phyloP scores from a whole-genome alignment of 192 early-diverging fungal genomes.

The Coemansia sp. region DNA sequence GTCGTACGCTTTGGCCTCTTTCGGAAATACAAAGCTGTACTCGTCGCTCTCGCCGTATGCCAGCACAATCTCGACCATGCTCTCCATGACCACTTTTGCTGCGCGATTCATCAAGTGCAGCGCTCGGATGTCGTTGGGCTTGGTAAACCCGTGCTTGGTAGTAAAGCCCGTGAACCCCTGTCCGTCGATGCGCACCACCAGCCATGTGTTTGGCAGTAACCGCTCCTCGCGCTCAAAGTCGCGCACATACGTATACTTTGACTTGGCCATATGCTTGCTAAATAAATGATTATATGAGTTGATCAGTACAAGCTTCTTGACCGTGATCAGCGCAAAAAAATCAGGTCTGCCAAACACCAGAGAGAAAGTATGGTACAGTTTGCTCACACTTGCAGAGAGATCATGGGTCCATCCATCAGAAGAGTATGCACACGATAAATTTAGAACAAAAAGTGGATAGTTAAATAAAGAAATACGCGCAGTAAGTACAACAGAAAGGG shows the following conservation, averaged over 20 bases:
- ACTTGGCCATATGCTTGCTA: constrained; percentile 76
- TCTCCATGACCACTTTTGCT: constrained; percentile 77
- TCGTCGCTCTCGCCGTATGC: constrained; percentile 96
- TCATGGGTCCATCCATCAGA: background rate
- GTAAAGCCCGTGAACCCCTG: constrained; percentile 90
- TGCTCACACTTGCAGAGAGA: background rate
- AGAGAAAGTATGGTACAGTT: background rate
- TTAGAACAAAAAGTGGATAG: background rate
- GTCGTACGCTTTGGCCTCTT: constrained; percentile 65
- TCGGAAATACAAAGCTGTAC: constrained; percentile 77
- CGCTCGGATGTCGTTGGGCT: constrained; percentile 77
- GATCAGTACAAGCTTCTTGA: background rate
- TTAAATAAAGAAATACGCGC: background rate
- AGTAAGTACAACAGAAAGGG: background rate
- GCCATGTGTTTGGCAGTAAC: constrained; percentile 81
- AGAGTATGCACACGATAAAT: background rate
- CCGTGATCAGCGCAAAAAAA: background rate
- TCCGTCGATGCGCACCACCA: constrained; percentile 93
- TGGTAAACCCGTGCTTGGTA: constrained; percentile 66
- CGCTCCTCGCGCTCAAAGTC: constrained; percentile 79
- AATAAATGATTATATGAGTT: background rate
- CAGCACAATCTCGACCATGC: constrained; percentile 74
- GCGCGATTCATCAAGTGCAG: constrained; percentile 82
- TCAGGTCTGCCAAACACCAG: background rate
- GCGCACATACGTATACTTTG: constrained; percentile 89